Base-by-base conservation (phyloP, 305 asterid species). In the Petunia hybrid region DNA sequence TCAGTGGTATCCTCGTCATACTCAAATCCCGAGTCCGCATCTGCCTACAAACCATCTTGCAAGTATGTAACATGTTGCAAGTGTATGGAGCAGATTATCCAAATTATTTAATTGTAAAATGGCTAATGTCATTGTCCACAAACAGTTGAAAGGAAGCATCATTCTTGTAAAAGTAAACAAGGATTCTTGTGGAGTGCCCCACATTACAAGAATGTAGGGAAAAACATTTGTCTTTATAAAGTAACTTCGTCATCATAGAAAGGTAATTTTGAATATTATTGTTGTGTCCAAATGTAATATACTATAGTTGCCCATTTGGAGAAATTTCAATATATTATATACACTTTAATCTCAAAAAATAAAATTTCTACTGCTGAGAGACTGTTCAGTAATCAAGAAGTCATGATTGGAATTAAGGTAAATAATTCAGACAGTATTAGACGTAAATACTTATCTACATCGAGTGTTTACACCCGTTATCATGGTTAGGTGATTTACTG, bases 231-330 rank as follows among this genome's bases (percentile, higher is more conserved):
- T 6, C 31, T 71, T 6, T 71, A 48, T 48, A 35, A 12, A 31
- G 78, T 71, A 9, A 48, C 1, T 48, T 46, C 31, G 57, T 48
- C 78, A 71, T 48, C 78, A 35, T 71, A 48, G 22, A 71, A 71
- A 71, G 13, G 45, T 71, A 12, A 42, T 5, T 65, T 65, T 2
- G 6, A 7, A 39, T 65, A 45, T 9, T 43, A 22, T 51, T 13
- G 56, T 14, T 1, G 53, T 69, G 41, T 4, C 57, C 76, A 43
- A n/a, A n/a, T n/a, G n/a, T n/a, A n/a, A n/a, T n/a, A n/a, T n/a
- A n/a, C n/a, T n/a, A n/a, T n/a, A 63, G 67, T 31, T 61, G 40
- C 40, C 41, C 31, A 61, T 8, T 31, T 31, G 41, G 8, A 31
- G 14, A 61, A 14, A n/a, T 59, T 59, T 59, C 36, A n/a, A n/a